Evolutionary conservation across 495 filamentous ascomycete genomes (phyloP), one percentile per base, ranked within the genome.

Genomic region (Platismatia glauca): DNA sequence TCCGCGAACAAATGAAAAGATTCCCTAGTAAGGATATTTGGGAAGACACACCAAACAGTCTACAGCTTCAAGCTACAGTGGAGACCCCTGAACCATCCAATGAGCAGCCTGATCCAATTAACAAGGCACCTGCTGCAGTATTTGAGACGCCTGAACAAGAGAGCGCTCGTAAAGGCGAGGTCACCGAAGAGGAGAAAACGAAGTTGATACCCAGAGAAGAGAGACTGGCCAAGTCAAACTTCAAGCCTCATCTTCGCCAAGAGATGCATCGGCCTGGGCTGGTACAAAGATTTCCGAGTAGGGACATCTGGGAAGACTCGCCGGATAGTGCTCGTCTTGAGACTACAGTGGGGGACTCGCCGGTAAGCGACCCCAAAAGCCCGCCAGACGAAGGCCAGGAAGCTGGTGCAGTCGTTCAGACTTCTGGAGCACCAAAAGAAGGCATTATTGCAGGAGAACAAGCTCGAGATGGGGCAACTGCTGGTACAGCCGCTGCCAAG

Each of bases 11-110:
- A 52, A 76, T 82, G 63, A 82, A 83, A 70, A 89, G 89, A 55
- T 98, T 98, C 75, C 94, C 94, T 1, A 96, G 91, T 71, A 84
- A 88, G 66, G 94, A 99, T 71, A 83, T 97, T 43, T 99, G 94
- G 94, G 94, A 99, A 72, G 94, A 99, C 74, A 88, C 91, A 0
- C 94, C 94, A 6, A 89, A 87, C 74, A 93, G 89, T 75, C 78
- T 90, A 55, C 86, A 92, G 67, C 85, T 90, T 62, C 84, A 89
- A 37, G 84, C 94, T 24, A 92, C 87, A 61, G 92, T 99, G 16
- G 86, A 89, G 8, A 91, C 87, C 0, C 91, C 93, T 4, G 87
- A 95, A 61, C 67, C 81, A 11, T 69, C 75, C 0, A 80, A 82
- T 39, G 81, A 75, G 43, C 58, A 68, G 27, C 24, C 53, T 20